Evolutionary conservation across 2,329 filamentous ascomycete species (phyloP).

Genomic region (Lachnellula hyalina): DNA sequence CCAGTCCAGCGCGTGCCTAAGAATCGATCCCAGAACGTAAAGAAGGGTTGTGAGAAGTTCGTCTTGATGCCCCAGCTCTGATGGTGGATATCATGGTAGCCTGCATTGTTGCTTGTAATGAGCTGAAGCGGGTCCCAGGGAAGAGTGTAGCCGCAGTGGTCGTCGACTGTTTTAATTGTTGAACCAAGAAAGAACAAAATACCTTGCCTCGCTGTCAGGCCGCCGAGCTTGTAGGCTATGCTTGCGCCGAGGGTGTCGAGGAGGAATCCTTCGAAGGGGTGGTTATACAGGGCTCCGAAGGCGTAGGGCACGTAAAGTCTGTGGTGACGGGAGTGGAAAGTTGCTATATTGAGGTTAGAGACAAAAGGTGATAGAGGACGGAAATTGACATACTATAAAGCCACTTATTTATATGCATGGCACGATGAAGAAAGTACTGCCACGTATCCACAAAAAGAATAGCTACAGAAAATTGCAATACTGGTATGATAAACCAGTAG

Average conservation of each 20-base stretch:
- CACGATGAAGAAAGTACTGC: conserved; percentile 96
- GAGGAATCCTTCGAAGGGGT: conserved; percentile 88
- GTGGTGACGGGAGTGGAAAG: conserved; percentile 93
- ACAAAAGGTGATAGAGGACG: conserved; percentile 7
- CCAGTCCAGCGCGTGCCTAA: conserved; percentile 55
- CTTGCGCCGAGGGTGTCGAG: conserved; percentile 87
- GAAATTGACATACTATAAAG: conserved; percentile 69
- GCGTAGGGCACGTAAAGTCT: conserved; percentile 96
- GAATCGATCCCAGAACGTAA: conserved; percentile 88
- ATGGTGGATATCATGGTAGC: conserved; percentile 97
- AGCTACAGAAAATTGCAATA: conserved; percentile 69
- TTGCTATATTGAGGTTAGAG: conserved; percentile 46
- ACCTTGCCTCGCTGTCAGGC: conserved; percentile 79
- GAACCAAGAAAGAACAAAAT: conserved; percentile 86
- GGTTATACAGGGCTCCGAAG: conserved; percentile 95
- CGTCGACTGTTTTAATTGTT: conserved; percentile 94
- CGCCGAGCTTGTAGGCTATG: conserved; percentile 72
- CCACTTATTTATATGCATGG: conserved; percentile 98
- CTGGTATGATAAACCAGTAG: conserved; percentile 74
- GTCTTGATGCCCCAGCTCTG: conserved; percentile 99
- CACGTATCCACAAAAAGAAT: conserved; percentile 83
- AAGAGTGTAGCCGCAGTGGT: conserved; percentile 94
- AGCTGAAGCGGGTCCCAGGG: conserved; percentile 93
- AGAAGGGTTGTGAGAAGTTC: conserved; percentile 87
- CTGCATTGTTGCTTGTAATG: conserved; percentile 89